A percentile compares a stretch with the other conserved stretches of the same genome.
These are phyloP conservation scores for Solanum piurae DNA, from an alignment of 257 asterid species.

Conservation along the genomic window DNA sequence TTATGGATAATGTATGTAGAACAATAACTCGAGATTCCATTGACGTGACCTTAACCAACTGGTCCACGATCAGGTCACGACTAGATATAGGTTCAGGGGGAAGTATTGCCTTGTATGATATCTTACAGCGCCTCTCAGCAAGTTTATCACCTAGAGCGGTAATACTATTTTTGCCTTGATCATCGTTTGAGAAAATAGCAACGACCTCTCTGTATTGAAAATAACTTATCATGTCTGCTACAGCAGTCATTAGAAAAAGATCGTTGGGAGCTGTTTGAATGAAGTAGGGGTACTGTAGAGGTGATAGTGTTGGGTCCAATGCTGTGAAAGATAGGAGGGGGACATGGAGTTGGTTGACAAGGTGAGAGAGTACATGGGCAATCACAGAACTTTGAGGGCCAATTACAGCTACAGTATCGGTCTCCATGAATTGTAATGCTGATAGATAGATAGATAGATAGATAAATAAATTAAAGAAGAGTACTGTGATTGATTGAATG, in stretches of 20 bases:
- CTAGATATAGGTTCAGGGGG: slow-evolving; percentile 36
- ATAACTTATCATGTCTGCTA: slow-evolving; percentile 56
- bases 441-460: not conserved
- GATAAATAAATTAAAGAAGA: not conserved
- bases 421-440: slow-evolving; percentile 73
- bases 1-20: slow-evolving; percentile 34
- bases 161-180: slow-evolving; percentile 55
- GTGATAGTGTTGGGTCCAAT: slow-evolving; percentile 58
- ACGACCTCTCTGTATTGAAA: slow-evolving; percentile 51
- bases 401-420: slow-evolving; percentile 59
- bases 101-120: slow-evolving; percentile 53
- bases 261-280: slow-evolving; percentile 73
- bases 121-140: slow-evolving; percentile 43
- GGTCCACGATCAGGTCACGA: slow-evolving; percentile 20
- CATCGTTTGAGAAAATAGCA: slow-evolving; percentile 56
- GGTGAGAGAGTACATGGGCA: slow-evolving; percentile 79
- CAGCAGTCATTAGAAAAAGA: slow-evolving; percentile 61
- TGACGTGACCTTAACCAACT: slow-evolving; percentile 26
- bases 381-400: slow-evolving; percentile 78
- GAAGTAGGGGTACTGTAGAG: slow-evolving; percentile 81
- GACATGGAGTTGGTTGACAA: slow-evolving; percentile 72
- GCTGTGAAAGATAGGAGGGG: slow-evolving; percentile 86
- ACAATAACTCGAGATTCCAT: slow-evolving; percentile 67
- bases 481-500: not conserved
- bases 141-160: slow-evolving; percentile 52